A percentile compares a stretch with the other conserved stretches of the same genome.
phyloP scores from a whole-genome alignment of 148 eudicot genomes.

The Diospyros lotus region DNA sequence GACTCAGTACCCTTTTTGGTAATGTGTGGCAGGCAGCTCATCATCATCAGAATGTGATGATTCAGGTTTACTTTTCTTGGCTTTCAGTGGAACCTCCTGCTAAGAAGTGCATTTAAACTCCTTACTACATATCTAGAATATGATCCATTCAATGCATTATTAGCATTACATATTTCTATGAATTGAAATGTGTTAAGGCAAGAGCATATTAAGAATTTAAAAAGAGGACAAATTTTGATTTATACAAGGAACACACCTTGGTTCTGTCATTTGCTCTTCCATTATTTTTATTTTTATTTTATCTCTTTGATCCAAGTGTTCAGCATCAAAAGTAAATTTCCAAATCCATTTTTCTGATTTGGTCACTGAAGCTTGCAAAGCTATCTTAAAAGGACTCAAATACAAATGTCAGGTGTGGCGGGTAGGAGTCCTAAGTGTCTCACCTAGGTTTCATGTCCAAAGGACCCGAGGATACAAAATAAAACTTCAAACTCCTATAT shows the following conservation, averaged over 20 bases:
- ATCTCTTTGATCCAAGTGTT: not conserved
- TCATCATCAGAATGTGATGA: not conserved
- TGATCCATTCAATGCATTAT: not conserved
- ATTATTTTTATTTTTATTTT: not conserved
- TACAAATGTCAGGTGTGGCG: too few relatives aligned
- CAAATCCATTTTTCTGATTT: too few relatives aligned
- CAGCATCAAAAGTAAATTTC: not conserved
- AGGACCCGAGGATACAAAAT: too few relatives aligned
- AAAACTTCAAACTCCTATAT: too few relatives aligned
- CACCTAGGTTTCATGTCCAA: too few relatives aligned
- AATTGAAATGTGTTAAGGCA: not conserved
- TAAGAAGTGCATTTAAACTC: not conserved
- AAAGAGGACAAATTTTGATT: not conserved
- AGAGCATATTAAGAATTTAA: not conserved
- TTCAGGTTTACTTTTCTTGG: slow-evolving; percentile 9
- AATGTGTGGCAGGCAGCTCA: not conserved
- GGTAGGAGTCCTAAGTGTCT: too few relatives aligned
- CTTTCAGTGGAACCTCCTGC: slow-evolving; percentile 4
- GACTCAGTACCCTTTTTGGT: not conserved
- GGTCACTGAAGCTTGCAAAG: not conserved
- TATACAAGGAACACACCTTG: not conserved
- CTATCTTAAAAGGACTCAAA: too few relatives aligned
- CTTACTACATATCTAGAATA: not conserved
- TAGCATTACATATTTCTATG: not conserved
- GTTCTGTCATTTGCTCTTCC: not conserved